phyloP scores from a whole-genome alignment of 192 early-diverging fungal genomes.

The Spizellomyces sp. region DNA sequence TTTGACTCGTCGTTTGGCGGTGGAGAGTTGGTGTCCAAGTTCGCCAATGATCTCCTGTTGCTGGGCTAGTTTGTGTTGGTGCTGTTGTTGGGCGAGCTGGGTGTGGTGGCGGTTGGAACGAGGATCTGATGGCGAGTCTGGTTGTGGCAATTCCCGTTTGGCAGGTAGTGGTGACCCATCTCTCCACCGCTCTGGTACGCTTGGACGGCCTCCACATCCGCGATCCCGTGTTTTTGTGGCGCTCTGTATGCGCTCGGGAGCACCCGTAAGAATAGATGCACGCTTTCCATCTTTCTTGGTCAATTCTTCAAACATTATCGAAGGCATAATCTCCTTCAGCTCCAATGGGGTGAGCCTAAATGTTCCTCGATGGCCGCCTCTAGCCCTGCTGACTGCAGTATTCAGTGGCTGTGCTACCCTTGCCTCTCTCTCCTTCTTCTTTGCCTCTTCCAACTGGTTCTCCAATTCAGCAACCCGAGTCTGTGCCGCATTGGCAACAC shows the following conservation, averaged over 20 bases:
- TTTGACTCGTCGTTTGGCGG: neutral
- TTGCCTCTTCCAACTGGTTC: neutral
- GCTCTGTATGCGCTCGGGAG: neutral
- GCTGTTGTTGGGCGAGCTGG: neutral
- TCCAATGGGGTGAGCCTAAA: constrained; percentile 9
- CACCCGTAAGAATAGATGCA: neutral
- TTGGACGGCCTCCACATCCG: neutral
- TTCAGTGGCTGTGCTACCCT: neutral
- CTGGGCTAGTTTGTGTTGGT: neutral
- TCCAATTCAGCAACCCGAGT: constrained; percentile 14
- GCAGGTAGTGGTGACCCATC: neutral
- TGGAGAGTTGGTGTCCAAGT: constrained; percentile 13
- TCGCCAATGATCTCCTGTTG: constrained; percentile 22
- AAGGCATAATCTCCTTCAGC: constrained; percentile 16
- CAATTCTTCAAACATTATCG: constrained; percentile 18
- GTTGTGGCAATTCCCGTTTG: neutral
- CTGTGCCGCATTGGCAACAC: constrained; percentile 12
- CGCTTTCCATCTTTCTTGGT: neutral
- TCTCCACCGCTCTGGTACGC: neutral
- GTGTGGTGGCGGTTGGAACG: neutral
- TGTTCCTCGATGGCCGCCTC: neutral
- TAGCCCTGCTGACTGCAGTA: neutral
- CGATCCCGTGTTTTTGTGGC: neutral
- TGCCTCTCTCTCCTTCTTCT: neutral
- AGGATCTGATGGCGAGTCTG: neutral